Base-by-base conservation (phyloP, 2,329 filamentous ascomycete species). In the Alternaria rosae region DNA sequence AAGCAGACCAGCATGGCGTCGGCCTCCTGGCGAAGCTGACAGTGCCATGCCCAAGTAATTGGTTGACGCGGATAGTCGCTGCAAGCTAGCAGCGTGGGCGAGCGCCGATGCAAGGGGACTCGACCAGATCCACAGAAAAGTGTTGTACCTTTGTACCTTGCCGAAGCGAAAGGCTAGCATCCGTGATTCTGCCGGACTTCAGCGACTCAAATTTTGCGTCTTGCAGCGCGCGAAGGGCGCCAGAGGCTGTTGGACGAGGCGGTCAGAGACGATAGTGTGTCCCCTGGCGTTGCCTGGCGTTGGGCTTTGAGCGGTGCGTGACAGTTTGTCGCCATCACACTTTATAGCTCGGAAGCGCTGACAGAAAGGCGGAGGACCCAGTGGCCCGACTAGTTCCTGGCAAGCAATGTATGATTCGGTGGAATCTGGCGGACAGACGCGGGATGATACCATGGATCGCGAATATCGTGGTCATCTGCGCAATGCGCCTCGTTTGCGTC, bases 121-220 rank as follows among this genome's bases (percentile, higher is more conserved):
- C 66, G 67, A 76, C 66, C 68, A 57, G 74, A 73, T 77, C 73
- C 75, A 76, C 76, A 68, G 55, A 67, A 61, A 56, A 64, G 64
- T 74, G 59, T 69, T 68, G 71, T 76, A 71, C 69, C 71, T 76
- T 69, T 76, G 76, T 78, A 78, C 76, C 76, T 78, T 78, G 69
- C 76, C 68, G 76, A 78, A 78, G 76, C 76, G 76, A 78, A 77
- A 63, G 65, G 60, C 73, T 73, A 76, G 66, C 69, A 72, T 66
- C 69, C 66, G 67, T 67, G 57, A 30, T 66, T 59, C 55, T 61
- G 51, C 65, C 66, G 67, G 65, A 43, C 53, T 53, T 65, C 41
- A 53, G 42, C 62, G 51, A 62, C 47, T 54, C 61, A 55, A 26
- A 50, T 38, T 57, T 57, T 61, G 61, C 63, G 53, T 47, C 50